These are phyloP conservation scores for Yamadazyma triangularis DNA, from an alignment of 1,139 yeast species.

Conservation along the genomic window DNA sequence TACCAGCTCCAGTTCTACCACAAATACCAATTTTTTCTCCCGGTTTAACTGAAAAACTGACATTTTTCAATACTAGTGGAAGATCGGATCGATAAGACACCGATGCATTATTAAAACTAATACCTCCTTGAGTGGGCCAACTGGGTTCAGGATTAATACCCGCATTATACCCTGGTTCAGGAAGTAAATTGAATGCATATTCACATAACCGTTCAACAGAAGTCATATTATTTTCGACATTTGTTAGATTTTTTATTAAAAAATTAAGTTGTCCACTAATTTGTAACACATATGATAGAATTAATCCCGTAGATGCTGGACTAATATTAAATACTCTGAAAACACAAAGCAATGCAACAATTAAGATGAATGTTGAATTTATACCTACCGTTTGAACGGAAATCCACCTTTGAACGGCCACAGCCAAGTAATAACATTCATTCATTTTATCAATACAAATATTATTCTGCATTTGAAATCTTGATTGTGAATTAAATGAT, in stretches of 20 bases:
- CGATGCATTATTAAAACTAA: constrained; percentile 53
- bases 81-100: constrained; percentile 74
- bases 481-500: constrained; percentile 48
- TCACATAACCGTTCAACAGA: constrained; percentile 76
- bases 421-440: constrained; percentile 64
- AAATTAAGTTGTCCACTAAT: constrained; percentile 49
- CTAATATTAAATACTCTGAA: constrained; percentile 58
- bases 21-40: constrained; percentile 72
- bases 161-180: constrained; percentile 44
- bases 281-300: constrained; percentile 58
- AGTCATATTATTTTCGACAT: constrained; percentile 80
- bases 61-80: constrained; percentile 66
- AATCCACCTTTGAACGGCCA: constrained; percentile 80
- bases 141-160: constrained; percentile 52
- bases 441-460: constrained; percentile 59
- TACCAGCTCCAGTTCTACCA: constrained; percentile 84
- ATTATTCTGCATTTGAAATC: constrained; percentile 51
- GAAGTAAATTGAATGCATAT: constrained; percentile 51
- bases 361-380: constrained; percentile 46
- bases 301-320: constrained; percentile 70
- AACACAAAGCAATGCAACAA: constrained; percentile 61
- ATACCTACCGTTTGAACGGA: constrained; percentile 61
- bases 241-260: constrained; percentile 56
- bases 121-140: constrained; percentile 46
- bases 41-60: constrained; percentile 44